Evolutionary conservation across 306 rosid species (phyloP).

Genomic region (Trifolium repens): DNA sequence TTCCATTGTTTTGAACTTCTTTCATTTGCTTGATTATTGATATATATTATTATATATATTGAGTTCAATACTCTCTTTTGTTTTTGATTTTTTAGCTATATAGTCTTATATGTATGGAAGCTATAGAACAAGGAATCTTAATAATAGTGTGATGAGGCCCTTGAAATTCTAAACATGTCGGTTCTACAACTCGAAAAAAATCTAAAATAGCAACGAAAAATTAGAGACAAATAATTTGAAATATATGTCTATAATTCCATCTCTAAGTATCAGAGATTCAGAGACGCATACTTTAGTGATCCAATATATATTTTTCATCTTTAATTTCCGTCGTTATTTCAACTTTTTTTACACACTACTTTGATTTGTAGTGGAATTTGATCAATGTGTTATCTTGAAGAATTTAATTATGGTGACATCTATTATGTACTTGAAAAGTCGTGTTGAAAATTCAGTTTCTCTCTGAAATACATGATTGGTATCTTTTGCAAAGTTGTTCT

Average conservation of each 20-base stretch:
- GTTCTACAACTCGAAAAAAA: not conserved
- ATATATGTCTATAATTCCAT: not conserved
- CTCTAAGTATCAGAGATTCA: too few relatives aligned
- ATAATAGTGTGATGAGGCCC: constrained; percentile 29
- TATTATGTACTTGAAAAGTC: constrained; percentile 18
- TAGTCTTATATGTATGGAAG: constrained; percentile 30
- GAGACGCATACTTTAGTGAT: not conserved
- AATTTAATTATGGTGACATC: constrained; percentile 1
- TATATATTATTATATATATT: constrained; percentile 17
- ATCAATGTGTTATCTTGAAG: not conserved
- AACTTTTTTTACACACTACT: too few relatives aligned
- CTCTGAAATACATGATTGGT: constrained; percentile 50
- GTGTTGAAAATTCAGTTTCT: constrained; percentile 13
- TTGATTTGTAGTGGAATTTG: not conserved
- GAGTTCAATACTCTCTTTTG: constrained; percentile 5
- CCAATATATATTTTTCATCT: not conserved
- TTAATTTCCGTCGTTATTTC: not conserved
- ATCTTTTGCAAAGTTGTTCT: constrained; percentile 44
- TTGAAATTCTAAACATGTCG: constrained; percentile 37
- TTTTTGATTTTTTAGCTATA: constrained; percentile 25
- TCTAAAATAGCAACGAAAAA: not conserved
- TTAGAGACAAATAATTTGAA: not conserved
- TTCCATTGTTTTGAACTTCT: constrained; percentile 36
- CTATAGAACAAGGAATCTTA: constrained; percentile 35
- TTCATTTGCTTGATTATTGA: constrained; percentile 41